Evolutionary conservation across 2,329 filamentous ascomycete species (phyloP).

Genomic region (Elsinoe australis): DNA sequence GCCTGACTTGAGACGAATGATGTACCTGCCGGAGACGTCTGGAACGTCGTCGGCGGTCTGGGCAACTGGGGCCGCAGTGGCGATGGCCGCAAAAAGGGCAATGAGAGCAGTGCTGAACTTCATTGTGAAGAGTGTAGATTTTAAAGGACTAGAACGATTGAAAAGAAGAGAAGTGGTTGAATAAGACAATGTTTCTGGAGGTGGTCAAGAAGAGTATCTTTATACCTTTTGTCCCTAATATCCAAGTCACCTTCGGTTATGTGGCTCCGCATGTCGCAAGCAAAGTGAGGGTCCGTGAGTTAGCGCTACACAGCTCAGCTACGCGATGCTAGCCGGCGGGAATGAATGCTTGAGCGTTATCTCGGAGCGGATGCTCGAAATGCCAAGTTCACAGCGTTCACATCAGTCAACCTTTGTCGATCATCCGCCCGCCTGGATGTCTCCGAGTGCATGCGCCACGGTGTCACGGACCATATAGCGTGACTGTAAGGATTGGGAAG

Average conservation of each 20-base stretch:
- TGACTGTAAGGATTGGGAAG: conserved; percentile 12
- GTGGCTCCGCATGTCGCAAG: conserved; percentile 4
- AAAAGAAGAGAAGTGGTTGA: background rate
- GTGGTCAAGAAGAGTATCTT: background rate
- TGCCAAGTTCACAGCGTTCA: background rate
- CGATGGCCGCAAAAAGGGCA: conserved; percentile 16
- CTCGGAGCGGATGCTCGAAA: background rate
- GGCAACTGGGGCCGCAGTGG: conserved; percentile 16
- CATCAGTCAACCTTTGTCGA: too few relatives aligned
- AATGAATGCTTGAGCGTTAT: conserved; percentile 9
- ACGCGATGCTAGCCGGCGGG: conserved; percentile 10
- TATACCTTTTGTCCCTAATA: background rate
- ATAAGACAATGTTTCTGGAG: background rate
- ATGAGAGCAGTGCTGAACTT: conserved; percentile 10
- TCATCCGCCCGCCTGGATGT: conserved; percentile 11
- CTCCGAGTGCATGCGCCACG: conserved; percentile 1
- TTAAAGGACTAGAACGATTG: background rate
- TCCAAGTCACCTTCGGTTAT: background rate
- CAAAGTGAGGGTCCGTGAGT: background rate
- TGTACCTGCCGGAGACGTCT: conserved; percentile 18
- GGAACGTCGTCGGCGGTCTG: background rate
- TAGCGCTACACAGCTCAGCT: background rate
- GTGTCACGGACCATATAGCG: conserved; percentile 3
- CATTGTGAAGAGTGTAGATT: conserved; percentile 6
- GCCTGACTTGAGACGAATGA: conserved; percentile 19